Evolutionary conservation across 2,329 filamentous ascomycete genomes (phyloP).

Genomic region (Xylaria arbuscula): DNA sequence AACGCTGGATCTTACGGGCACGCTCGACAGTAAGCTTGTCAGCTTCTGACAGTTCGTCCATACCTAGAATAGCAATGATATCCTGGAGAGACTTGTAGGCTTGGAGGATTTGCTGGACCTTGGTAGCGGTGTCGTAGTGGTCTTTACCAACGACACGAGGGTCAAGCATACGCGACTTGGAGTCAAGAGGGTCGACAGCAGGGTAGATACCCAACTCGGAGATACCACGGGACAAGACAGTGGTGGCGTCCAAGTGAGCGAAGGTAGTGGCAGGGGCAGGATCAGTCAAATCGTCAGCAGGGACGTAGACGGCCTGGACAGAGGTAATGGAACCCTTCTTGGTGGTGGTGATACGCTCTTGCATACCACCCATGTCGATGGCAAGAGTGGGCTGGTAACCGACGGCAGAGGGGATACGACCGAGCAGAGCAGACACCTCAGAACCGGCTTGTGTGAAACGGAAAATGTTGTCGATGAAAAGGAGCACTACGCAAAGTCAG

Average conservation of each 20-base stretch:
- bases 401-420: slow-evolving; percentile 99
- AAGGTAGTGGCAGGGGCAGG: slow-evolving; percentile 99
- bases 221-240: slow-evolving; percentile 99
- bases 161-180: slow-evolving; percentile 99
- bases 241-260: slow-evolving; percentile 99
- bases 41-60: slow-evolving; percentile 99
- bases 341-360: slow-evolving; percentile 99
- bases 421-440: slow-evolving; percentile 98
- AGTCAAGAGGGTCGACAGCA: slow-evolving; percentile 99
- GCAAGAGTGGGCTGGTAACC: slow-evolving; percentile 99
- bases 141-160: slow-evolving; percentile 98
- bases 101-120: slow-evolving; percentile 99
- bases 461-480: slow-evolving; percentile 99
- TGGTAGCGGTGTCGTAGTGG: slow-evolving; percentile 94
- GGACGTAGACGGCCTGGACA: slow-evolving; percentile 99
- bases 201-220: slow-evolving; percentile 99
- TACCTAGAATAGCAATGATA: slow-evolving; percentile 99
- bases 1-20: slow-evolving; percentile 99
- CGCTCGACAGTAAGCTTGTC: slow-evolving; percentile 99
- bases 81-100: slow-evolving; percentile 99
- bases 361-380: slow-evolving; percentile 99
- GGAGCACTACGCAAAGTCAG: slow-evolving; percentile 72
- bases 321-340: slow-evolving; percentile 99
- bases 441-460: slow-evolving; percentile 99
- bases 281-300: slow-evolving; percentile 99